Percentiles rank a stretch among this genome's conserved stretches.
Conservation (phyloP, 192 early-diverging fungal genomes). For the Rhizoclosmatium globosum region DNA sequence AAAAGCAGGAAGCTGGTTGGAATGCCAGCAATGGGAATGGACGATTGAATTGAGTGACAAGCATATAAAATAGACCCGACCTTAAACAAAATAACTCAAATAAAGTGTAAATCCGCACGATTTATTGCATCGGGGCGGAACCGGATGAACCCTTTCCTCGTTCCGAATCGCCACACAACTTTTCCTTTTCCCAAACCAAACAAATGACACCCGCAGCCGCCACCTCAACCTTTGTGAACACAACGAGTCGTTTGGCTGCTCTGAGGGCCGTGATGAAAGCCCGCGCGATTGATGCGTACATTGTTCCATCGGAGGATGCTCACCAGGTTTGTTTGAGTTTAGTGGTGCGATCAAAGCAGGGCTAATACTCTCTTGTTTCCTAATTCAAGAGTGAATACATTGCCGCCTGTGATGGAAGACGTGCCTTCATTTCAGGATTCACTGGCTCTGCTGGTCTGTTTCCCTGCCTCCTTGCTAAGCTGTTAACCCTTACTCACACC, state of each 20-base stretch:
- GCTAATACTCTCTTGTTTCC: too few relatives aligned
- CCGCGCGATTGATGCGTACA: constrained; percentile 56
- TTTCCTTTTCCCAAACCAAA: background rate
- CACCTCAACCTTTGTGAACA: background rate
- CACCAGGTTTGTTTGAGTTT: constrained; percentile 90
- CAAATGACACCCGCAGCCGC: background rate
- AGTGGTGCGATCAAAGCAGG: too few relatives aligned
- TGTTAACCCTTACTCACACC: background rate
- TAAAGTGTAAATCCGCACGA: too few relatives aligned
- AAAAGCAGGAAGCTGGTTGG: too few relatives aligned
- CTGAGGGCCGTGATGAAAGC: constrained; percentile 41
- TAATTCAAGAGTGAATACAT: constrained; percentile 96
- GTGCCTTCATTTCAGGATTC: constrained; percentile 93
- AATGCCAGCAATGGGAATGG: too few relatives aligned
- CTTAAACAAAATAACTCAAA: too few relatives aligned
- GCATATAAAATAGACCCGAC: too few relatives aligned
- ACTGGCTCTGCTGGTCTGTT: constrained; percentile 88
- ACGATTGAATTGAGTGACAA: too few relatives aligned
- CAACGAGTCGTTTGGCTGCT: constrained; percentile 15
- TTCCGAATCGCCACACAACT: background rate
- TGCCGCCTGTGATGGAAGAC: constrained; percentile 85
- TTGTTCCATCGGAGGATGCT: constrained; percentile 95
- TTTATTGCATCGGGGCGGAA: too few relatives aligned
- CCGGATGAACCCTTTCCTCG: too few relatives aligned
- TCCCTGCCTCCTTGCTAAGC: background rate